Evolutionary conservation across 345 rosid species (phyloP), one percentile per base, ranked within the genome.

Genomic region (Linum tenue): DNA sequence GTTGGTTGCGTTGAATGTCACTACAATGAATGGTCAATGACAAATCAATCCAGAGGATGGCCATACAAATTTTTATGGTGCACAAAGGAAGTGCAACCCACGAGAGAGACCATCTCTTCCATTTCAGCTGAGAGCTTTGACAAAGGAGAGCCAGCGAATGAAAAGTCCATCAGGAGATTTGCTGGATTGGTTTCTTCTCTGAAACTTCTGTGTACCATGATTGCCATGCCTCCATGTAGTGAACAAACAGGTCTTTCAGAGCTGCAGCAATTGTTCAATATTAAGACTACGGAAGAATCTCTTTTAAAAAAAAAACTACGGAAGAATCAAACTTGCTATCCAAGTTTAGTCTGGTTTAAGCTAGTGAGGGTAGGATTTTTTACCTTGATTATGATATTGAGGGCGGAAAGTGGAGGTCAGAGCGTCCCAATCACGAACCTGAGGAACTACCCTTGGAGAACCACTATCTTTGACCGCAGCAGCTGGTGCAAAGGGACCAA

Each of bases 201-300:
- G 81, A 86, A 44, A 88, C 87, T 81, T 87, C 89, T 7, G 84
- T 76, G 79, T 76, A 87, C 96, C 98, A 92, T 69, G 89, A 79
- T 65, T 82, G 78, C 97, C 97, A 92, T 39, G 97, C 98, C 63
- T 90, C 96, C 86, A 79, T 77, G 78, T 87, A 92, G 81, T 92
- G 97, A 38, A 79, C 72, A 73, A 92, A 92, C 16, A 92, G 90
- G 31, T 90, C 98, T 76, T 70, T 79, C 74, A 87, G 68, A 63
- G 89, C 98, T 89, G 87, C 70, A 79, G 79, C 31, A 22, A 22
- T 22, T 22, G 31, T 22, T 22, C 31, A 22, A 22, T 22, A 22
- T 22, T 22, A 22, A 22, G 31, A 22, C 31, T 22, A 22, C 31
- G 31, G 31, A 22, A 22, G 31, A 22, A 22, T 22, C 31, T 22